Percentiles rank a stretch among this genome's conserved stretches.
Evolutionary conservation across 805 yeast genomes (phyloP).

Genomic region (Suhomyces emberorum): DNA sequence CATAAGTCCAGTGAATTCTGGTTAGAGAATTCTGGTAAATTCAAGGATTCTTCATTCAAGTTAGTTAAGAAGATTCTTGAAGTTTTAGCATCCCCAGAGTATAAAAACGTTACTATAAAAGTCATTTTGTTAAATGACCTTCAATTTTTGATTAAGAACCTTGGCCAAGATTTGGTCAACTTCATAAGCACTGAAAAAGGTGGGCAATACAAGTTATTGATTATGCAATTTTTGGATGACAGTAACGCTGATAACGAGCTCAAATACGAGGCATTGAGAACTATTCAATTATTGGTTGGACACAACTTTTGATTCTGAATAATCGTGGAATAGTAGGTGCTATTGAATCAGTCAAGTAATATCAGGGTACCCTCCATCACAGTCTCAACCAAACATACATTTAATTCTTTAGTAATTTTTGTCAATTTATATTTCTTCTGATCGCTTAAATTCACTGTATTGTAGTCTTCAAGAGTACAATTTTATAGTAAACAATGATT

Average conservation of each 20-base stretch:
- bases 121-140: slow-evolving; percentile 43
- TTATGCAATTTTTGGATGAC: slow-evolving; percentile 74
- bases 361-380: too few species aligned
- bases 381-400: too few species aligned
- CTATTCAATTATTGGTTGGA: slow-evolving; percentile 91
- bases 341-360: too few species aligned
- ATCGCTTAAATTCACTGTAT: too few species aligned
- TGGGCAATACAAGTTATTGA: slow-evolving; percentile 66
- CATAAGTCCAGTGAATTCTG: slow-evolving; percentile 88
- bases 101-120: slow-evolving; percentile 16
- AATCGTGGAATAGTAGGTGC: too few species aligned
- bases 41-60: slow-evolving; percentile 77
- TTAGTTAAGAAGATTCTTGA: slow-evolving; percentile 59
- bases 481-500: too few species aligned
- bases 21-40: slow-evolving; percentile 73
- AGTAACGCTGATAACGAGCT: slow-evolving; percentile 79
- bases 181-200: slow-evolving; percentile 38
- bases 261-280: slow-evolving; percentile 90
- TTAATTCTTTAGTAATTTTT: too few species aligned
- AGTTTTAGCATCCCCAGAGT: slow-evolving; percentile 39
- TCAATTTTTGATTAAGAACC: slow-evolving; percentile 38
- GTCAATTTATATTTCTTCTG: too few species aligned
- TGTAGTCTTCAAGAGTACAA: too few species aligned
- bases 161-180: slow-evolving; percentile 36
- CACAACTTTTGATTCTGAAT: slow-evolving; percentile 62